phyloP scores from a whole-genome alignment of 495 filamentous ascomycete species.

The Tuber umbilicatum region DNA sequence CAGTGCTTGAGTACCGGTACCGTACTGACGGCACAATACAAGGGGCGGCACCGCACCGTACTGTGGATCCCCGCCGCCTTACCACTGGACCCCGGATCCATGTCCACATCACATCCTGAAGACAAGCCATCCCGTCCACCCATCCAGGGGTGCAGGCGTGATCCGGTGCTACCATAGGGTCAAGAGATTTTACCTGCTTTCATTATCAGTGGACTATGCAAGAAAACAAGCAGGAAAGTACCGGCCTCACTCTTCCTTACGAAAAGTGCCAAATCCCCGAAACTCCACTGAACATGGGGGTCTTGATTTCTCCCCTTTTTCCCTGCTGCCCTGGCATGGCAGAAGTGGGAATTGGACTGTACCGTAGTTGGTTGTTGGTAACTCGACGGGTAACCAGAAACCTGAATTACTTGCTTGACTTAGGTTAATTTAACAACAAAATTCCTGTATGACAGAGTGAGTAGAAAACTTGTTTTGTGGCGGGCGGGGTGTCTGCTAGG shows the following conservation, averaged over 20 bases:
- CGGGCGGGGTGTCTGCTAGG: neutral
- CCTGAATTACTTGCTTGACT: neutral
- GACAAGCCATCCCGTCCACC: neutral
- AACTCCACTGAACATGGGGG: neutral
- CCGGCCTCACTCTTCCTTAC: neutral
- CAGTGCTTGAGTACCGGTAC: neutral
- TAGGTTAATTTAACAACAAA: neutral
- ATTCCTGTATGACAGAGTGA: too few relatives aligned
- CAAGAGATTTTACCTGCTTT: neutral
- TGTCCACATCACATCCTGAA: neutral
- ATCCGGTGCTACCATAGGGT: neutral
- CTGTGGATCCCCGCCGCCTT: neutral
- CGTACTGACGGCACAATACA: neutral
- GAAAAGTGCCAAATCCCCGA: neutral
- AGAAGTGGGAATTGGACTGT: neutral
- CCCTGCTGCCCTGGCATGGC: neutral
- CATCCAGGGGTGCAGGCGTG: neutral
- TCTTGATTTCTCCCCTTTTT: neutral
- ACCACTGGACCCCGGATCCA: neutral
- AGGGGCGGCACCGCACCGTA: neutral
- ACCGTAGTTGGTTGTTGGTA: neutral
- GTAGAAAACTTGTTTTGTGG: neutral
- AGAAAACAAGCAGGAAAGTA: neutral
- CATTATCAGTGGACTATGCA: too few relatives aligned
- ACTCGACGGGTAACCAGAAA: neutral